Conservation (phyloP, 1,284 basidiomycete species). For the Rhodotorula sp. region DNA sequence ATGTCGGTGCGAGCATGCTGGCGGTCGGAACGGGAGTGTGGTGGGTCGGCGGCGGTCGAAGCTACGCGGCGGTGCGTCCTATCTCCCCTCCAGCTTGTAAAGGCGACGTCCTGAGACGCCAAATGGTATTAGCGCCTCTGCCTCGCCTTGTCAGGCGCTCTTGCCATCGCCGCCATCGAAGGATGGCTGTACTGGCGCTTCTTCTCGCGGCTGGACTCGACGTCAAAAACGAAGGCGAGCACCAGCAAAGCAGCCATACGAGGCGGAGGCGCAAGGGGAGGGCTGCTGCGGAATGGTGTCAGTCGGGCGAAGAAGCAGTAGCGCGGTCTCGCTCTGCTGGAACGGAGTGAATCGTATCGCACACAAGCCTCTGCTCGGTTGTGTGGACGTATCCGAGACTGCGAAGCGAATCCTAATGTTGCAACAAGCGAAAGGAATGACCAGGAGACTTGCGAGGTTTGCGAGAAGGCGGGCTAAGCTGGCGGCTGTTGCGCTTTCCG, state of each 20-base stretch:
- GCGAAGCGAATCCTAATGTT: background rate
- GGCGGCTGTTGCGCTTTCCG: constrained; percentile 74
- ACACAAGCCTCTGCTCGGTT: too few species aligned
- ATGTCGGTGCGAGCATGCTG: constrained; percentile 43
- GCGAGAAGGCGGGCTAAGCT: constrained; percentile 12
- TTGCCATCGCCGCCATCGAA: constrained; percentile 43
- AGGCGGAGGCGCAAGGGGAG: too few species aligned
- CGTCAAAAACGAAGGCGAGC: background rate
- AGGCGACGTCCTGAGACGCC: background rate
- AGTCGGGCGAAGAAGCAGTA: too few species aligned
- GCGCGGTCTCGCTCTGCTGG: too few species aligned
- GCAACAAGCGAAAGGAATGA: background rate
- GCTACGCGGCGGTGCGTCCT: constrained; percentile 34
- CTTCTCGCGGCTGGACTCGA: constrained; percentile 21
- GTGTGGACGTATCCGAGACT: too few species aligned
- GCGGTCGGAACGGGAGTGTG: constrained; percentile 42
- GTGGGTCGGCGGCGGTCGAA: constrained; percentile 42
- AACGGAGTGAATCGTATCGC: too few species aligned
- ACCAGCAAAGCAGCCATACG: background rate
- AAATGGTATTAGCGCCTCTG: constrained; percentile 33
- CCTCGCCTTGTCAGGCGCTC: constrained; percentile 37
- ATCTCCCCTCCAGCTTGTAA: background rate
- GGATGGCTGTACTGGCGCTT: constrained; percentile 44
- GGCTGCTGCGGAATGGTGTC: too few species aligned
- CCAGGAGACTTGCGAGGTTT: background rate